Evolutionary conservation across 768 basidiomycete species (phyloP).

Genomic region (Artomyces pyxidatus): DNA sequence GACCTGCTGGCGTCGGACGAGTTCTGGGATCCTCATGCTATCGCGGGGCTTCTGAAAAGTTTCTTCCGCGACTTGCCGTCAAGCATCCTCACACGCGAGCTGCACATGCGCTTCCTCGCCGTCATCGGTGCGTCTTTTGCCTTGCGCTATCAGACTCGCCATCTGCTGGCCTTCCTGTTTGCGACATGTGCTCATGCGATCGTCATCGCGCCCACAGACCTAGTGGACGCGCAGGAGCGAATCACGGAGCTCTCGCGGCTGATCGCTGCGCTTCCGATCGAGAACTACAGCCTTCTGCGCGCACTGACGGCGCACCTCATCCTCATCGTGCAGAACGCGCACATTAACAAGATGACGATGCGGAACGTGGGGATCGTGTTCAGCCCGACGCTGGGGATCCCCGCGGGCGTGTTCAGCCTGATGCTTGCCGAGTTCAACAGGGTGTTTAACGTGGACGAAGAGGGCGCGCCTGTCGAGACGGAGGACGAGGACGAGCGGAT

Average conservation of each 20-base stretch:
- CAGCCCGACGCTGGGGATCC: constrained; percentile 94
- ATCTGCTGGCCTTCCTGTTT: no score
- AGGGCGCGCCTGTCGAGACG: constrained; percentile 14
- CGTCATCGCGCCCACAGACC: constrained; percentile 43
- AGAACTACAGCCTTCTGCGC: constrained; percentile 90
- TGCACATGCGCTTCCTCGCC: constrained; percentile 84
- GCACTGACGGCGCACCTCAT: constrained; percentile 94
- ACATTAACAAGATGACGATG: constrained; percentile 96
- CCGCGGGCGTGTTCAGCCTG: constrained; percentile 93
- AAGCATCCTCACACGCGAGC: constrained; percentile 86
- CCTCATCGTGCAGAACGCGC: constrained; percentile 84
- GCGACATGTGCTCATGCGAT: constrained; percentile 5
- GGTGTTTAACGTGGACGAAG: constrained; percentile 76
- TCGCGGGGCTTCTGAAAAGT: constrained; percentile 89
- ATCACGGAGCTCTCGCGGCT: constrained; percentile 81
- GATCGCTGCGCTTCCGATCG: constrained; percentile 79
- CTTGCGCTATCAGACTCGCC: constrained; percentile 4
- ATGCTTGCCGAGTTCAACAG: constrained; percentile 91
- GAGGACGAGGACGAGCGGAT: constrained; percentile 12
- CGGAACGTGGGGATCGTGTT: constrained; percentile 98
- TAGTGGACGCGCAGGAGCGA: constrained; percentile 81
- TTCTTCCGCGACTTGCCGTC: constrained; percentile 91
- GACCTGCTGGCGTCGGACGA: constrained; percentile 83
- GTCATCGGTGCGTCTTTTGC: constrained; percentile 76
- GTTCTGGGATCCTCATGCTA: constrained; percentile 96